Conservation (phyloP, 768 basidiomycete species). For the Leucocoprinus birnbaumii region DNA sequence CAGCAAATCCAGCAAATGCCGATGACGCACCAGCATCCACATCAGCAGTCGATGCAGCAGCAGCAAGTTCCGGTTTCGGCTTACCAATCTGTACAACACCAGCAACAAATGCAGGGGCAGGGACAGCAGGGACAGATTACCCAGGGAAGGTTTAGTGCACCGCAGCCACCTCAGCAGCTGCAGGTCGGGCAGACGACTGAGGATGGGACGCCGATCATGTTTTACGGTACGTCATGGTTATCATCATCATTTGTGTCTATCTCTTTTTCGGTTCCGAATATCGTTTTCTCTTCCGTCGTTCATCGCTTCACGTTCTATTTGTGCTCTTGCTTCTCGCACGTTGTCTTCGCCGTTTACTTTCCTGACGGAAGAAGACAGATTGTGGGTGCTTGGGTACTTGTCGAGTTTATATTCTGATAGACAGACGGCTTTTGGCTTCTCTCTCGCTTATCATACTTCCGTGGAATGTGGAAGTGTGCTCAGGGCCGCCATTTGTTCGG, state of each 20-base stretch:
- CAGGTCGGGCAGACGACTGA: conserved; percentile 69
- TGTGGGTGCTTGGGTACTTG: not conserved
- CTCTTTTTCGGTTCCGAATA: not conserved
- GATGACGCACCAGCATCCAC: not conserved
- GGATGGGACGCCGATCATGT: conserved; percentile 77
- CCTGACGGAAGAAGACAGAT: no score
- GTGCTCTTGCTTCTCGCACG: no score
- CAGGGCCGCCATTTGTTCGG: no score
- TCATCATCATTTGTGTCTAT: conserved; percentile 1
- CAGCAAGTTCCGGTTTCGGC: not conserved
- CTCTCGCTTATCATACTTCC: no score
- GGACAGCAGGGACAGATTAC: not conserved
- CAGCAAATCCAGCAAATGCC: conserved; percentile 7
- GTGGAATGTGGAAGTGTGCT: no score
- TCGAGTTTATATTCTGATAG: not conserved
- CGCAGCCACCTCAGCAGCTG: conserved; percentile 13
- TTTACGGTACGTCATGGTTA: conserved; percentile 69
- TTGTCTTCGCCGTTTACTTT: no score
- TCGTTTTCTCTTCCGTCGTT: not conserved
- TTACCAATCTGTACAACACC: not conserved
- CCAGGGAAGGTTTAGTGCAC: not conserved
- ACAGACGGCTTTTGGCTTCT: not conserved
- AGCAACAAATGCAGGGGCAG: conserved; percentile 3
- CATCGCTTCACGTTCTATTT: no score
- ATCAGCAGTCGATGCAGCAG: no score